These are phyloP conservation scores for Incumbomyces delicatus DNA, from an alignment of 2,329 filamentous ascomycete species.

Conservation along the genomic window DNA sequence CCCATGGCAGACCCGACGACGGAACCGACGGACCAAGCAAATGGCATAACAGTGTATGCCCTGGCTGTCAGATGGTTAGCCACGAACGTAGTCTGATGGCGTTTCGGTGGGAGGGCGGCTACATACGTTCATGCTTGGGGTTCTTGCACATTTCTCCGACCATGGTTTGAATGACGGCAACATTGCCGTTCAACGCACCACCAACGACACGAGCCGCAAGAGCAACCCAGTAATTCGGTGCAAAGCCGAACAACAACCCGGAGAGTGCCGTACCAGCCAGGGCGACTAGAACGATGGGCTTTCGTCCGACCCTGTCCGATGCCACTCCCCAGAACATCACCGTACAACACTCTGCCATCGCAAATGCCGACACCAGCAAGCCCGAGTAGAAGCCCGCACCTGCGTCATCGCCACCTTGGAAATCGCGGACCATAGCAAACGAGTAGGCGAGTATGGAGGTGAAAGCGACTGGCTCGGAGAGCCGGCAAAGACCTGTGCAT, in stretches of 20 bases:
- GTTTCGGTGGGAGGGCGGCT: no score
- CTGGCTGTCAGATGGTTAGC: no score
- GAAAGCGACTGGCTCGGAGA: slow-evolving; percentile 39
- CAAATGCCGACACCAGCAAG: slow-evolving; percentile 33
- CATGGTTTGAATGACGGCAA: slow-evolving; percentile 65
- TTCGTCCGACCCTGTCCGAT: slow-evolving; percentile 31
- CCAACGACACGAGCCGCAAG: slow-evolving; percentile 40
- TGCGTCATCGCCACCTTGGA: slow-evolving; percentile 27
- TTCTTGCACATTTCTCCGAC: slow-evolving; percentile 62
- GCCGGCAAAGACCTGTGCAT: slow-evolving; percentile 28
- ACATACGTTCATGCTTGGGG: slow-evolving; percentile 32
- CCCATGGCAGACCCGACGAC: slow-evolving; percentile 16
- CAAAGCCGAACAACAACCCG: slow-evolving; percentile 35
- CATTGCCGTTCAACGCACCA: slow-evolving; percentile 58
- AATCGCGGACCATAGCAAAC: slow-evolving; percentile 34
- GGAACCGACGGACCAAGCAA: slow-evolving; percentile 18
- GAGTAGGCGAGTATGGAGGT: slow-evolving; percentile 38
- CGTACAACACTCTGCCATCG: slow-evolving; percentile 35
- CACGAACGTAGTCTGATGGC: no score
- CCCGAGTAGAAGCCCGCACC: slow-evolving; percentile 16
- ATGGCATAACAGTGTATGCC: slow-evolving; percentile 16
- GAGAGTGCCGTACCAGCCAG: slow-evolving; percentile 31
- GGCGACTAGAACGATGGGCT: slow-evolving; percentile 29
- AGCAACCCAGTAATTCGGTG: slow-evolving; percentile 35
- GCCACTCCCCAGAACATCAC: slow-evolving; percentile 35